These are phyloP conservation scores for Fusarium keratoplasticum DNA, from an alignment of 2,329 filamentous ascomycete species.

Conservation along the genomic window DNA sequence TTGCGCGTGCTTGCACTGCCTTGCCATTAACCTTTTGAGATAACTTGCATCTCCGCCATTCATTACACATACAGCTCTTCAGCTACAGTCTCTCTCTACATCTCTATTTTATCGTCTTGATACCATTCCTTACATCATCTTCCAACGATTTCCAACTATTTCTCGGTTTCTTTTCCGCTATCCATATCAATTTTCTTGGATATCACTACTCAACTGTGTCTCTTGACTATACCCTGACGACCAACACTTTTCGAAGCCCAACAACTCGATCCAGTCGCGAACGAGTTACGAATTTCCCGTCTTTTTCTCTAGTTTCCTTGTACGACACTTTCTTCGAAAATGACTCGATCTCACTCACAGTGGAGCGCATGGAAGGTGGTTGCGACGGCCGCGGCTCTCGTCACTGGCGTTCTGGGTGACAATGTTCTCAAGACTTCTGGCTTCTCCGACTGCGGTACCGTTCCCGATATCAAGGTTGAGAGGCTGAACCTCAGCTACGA, in stretches of 20 bases:
- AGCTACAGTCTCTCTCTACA: slow-evolving; percentile 9
- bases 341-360: slow-evolving; percentile 47
- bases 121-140: slow-evolving; percentile 38
- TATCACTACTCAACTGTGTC: slow-evolving; percentile 2
- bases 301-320: slow-evolving; percentile 32
- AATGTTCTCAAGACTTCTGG: slow-evolving; percentile 84
- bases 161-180: slow-evolving; percentile 19
- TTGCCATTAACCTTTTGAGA: slow-evolving; percentile 37
- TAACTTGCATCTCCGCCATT: slow-evolving; percentile 33
- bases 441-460: slow-evolving; percentile 76
- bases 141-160: slow-evolving; percentile 25
- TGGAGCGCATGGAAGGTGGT: slow-evolving; percentile 50
- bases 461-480: slow-evolving; percentile 73
- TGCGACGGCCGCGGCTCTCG: slow-evolving; percentile 51
- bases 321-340: slow-evolving; percentile 39
- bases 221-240: slow-evolving; percentile 34
- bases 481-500: slow-evolving; percentile 84
- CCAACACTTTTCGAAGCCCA: slow-evolving; percentile 28
- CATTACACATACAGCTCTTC: slow-evolving; percentile 25
- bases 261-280: slow-evolving; percentile 27
- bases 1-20: slow-evolving; percentile 48
- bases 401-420: slow-evolving; percentile 66
- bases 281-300: slow-evolving; percentile 41
- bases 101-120: slow-evolving; percentile 29
- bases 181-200: slow-evolving; percentile 19